Conservation (phyloP, 306 rosid genomes). For the Lagenaria siceraria region DNA sequence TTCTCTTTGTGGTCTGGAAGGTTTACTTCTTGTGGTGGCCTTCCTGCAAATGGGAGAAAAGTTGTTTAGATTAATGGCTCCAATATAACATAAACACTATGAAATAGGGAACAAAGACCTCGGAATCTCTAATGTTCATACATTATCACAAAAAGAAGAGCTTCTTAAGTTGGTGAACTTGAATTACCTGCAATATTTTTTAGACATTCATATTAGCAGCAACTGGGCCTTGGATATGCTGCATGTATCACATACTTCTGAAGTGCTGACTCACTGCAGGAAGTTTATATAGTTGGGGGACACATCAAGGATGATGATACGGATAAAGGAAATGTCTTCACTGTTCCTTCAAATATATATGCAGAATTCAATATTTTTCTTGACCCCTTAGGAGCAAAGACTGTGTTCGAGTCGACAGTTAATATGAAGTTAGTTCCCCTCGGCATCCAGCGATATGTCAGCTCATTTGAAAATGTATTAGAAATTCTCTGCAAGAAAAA, state of each 20-base stretch:
- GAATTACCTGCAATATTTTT: neutral
- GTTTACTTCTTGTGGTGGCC: neutral
- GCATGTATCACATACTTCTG: neutral
- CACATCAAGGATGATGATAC: slow-evolving; percentile 26
- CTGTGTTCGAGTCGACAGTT: slow-evolving; percentile 41
- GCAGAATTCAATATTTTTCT: slow-evolving; percentile 87
- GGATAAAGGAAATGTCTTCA: slow-evolving; percentile 67
- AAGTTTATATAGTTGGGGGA: slow-evolving; percentile 73
- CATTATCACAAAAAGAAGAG: neutral
- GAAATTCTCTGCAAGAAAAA: slow-evolving; percentile 5
- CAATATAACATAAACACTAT: neutral
- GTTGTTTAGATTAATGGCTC: neutral
- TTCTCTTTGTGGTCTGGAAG: neutral
- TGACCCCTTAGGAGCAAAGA: slow-evolving; percentile 75
- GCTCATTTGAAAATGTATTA: slow-evolving; percentile 34
- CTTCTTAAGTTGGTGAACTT: neutral
- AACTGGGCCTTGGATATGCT: neutral
- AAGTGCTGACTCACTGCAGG: slow-evolving; percentile 29
- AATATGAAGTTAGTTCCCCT: slow-evolving; percentile 70
- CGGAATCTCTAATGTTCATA: neutral
- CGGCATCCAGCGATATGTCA: slow-evolving; percentile 34
- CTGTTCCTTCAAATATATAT: slow-evolving; percentile 54
- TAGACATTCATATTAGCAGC: neutral
- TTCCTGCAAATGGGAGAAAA: neutral
- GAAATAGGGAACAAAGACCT: neutral